Conservation (phyloP, 2,329 filamentous ascomycete genomes). For the Aspergillus hiratsukae region DNA sequence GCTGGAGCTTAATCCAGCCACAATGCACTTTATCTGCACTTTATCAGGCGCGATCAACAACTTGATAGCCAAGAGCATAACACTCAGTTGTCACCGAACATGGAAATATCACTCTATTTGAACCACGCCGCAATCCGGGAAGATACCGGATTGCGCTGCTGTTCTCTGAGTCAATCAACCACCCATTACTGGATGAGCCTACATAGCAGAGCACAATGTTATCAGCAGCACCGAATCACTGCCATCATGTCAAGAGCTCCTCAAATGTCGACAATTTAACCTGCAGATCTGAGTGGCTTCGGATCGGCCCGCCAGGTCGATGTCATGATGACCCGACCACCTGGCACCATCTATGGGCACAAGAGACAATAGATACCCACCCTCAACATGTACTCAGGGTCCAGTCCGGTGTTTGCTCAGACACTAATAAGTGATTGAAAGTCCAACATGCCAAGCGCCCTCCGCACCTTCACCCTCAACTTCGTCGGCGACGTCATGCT, state of each 20-base stretch:
- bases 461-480: slow-evolving; percentile 23
- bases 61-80: neutral
- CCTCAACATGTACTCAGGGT: neutral
- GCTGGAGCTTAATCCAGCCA: neutral
- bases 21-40: neutral
- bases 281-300: neutral
- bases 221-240: neutral
- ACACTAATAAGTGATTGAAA: too few species aligned
- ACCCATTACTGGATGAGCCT: neutral
- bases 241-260: neutral
- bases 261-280: neutral
- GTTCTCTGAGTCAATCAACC: neutral
- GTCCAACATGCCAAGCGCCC: neutral
- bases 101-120: neutral
- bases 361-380: neutral
- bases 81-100: neutral
- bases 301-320: neutral
- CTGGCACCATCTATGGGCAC: neutral
- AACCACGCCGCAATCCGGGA: neutral
- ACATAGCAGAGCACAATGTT: neutral
- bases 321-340: neutral
- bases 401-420: too few species aligned
- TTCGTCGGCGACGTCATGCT: slow-evolving; percentile 41
- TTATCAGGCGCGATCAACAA: neutral
- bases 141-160: too few species aligned